Base-by-base conservation (phyloP, 441 rosid species). In the Populus trichocarpa region DNA sequence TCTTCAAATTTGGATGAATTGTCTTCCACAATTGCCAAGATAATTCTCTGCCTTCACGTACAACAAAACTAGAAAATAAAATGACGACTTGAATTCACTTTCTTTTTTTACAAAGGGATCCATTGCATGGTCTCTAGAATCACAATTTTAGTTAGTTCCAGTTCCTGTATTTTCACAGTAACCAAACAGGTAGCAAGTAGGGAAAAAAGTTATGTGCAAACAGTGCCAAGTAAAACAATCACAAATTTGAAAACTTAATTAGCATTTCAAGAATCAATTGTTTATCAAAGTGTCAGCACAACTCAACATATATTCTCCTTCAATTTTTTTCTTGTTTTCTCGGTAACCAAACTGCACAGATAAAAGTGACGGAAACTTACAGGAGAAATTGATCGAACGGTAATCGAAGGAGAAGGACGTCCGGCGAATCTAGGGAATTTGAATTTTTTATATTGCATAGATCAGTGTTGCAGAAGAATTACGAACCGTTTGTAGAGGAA, bases 331-430 rank as follows among this genome's bases (percentile, higher is more conserved):
- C n/a, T 1, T 2, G 23, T 70, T 67, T 42, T 70, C 72, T 71
- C 76, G 11, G 61, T 16, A 57, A 69, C 53, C 63, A 76, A 74
- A 70, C 64, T 0, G 33, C 36, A 72, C 73, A n/a, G 26, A 38
- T 33, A 7, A 20, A 46, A 32, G 50, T 74, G 35, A 40, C 65
- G 16, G 67, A 78, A 26, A 68, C 73, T 61, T 70, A 83, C 85
- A 66, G 50, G 70, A 59, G 59, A 80, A 26, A 26, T 38, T 59
- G 72, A 78, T 74, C 72, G 32, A 76, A 46, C 23, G 46, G 77
- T 40, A 70, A 78, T 4, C 46, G 72, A 61, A 70, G 68, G 71
- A 33, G 38, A 68, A 13, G 23, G 25, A 36, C 25, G 70, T 65
- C 75, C 73, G 28, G 40, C 38, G n/a, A 74, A 50, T 63, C 6